Evolutionary conservation across 305 asterid species (phyloP).

Genomic region (Fraxinus nigra): DNA sequence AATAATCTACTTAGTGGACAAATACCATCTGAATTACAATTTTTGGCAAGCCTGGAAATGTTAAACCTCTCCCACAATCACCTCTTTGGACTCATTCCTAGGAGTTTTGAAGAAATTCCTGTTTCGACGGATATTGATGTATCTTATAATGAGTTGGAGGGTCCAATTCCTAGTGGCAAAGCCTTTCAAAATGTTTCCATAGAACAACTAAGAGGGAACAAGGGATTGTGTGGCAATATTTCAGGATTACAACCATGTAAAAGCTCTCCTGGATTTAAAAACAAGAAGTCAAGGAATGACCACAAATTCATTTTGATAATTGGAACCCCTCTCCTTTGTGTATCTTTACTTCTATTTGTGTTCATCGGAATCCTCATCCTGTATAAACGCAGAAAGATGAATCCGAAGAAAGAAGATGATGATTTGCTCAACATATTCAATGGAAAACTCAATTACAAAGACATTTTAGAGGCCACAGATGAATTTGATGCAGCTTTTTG

Average conservation of each 20-base stretch:
- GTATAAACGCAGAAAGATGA: background rate
- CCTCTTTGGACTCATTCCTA: constrained; percentile 19
- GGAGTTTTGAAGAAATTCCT: background rate
- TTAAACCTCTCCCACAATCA: constrained; percentile 1
- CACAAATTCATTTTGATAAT: background rate
- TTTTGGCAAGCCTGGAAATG: background rate
- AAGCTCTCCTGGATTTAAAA: background rate
- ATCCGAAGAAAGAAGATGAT: background rate
- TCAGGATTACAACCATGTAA: background rate
- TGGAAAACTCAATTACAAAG: background rate
- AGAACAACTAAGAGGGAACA: background rate
- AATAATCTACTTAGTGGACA: constrained; percentile 9
- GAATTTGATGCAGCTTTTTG: background rate
- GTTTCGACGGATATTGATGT: background rate
- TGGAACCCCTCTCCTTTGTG: constrained; percentile 22
- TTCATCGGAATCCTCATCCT: background rate
- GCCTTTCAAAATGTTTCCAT: background rate
- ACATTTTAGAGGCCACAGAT: constrained; percentile 7
- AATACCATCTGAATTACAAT: background rate
- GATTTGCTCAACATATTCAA: background rate
- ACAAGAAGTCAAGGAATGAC: background rate
- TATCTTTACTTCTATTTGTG: constrained; percentile 9
- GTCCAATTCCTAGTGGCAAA: background rate
- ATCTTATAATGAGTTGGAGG: background rate
- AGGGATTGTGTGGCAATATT: background rate